A percentile compares a stretch with the other conserved stretches of the same genome.
phyloP scores from a whole-genome alignment of 2,329 filamentous ascomycete genomes.

The Blastomyces parvus region DNA sequence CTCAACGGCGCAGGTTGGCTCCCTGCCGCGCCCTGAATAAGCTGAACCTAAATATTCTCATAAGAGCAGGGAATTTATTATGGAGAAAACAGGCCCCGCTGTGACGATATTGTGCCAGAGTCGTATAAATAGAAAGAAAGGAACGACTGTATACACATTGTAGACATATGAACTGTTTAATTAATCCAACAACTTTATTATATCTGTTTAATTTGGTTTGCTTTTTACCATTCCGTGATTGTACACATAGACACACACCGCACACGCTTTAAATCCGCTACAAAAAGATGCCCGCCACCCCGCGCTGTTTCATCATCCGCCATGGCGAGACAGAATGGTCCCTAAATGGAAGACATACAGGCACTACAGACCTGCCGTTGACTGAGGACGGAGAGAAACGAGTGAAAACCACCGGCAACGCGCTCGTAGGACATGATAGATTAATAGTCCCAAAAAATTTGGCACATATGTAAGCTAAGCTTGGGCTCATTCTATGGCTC shows the following conservation, averaged over 20 bases:
- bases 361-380: conserved; percentile 73
- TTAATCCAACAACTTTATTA: neutral
- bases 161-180: no score
- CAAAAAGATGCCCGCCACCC: conserved; percentile 39
- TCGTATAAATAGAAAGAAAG: neutral
- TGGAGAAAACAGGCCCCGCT: neutral
- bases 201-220: neutral
- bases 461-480: conserved; percentile 60
- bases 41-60: neutral
- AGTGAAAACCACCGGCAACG: conserved; percentile 65
- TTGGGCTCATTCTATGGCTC: neutral
- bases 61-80: neutral
- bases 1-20: neutral
- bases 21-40: neutral
- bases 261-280: neutral
- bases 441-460: conserved; percentile 75
- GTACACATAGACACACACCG: neutral
- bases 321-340: conserved; percentile 97
- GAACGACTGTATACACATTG: neutral
- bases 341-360: conserved; percentile 74
- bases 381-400: conserved; percentile 72
- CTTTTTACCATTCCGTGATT: neutral
- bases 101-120: neutral
- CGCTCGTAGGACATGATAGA: conserved; percentile 72
- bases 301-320: conserved; percentile 70